Evolutionary conservation across 2,329 filamentous ascomycete genomes (phyloP), one percentile per base, ranked within the genome.

Genomic region (Sporothrix pseudoabietina): DNA sequence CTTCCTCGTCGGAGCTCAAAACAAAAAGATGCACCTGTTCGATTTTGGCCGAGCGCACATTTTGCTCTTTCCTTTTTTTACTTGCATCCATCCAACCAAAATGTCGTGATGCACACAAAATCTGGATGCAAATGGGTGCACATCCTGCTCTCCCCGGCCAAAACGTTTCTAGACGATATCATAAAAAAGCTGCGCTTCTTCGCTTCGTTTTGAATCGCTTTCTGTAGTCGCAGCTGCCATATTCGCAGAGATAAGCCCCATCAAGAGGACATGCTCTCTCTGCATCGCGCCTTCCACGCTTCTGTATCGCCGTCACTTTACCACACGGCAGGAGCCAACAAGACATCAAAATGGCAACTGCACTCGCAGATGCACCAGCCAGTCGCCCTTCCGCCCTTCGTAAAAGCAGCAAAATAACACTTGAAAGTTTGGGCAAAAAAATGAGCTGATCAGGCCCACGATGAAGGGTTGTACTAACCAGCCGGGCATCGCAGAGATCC

Each of bases 1-100:
- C 26, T 47, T 55, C 52, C 52, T 55, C 16, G 57, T 22, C 32
- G 16, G 32, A n/a, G 55, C 41, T 8, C 19, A 32, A 14, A 26
- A 7, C 16, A 69, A 26, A 44, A 68, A 68, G 65, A 44, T 26
- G 19, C 16, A 54, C 66, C 44, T 7, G 68, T 70, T 70, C 52
- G 35, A 70, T 8, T 54, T 35, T 16, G 30, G 65, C 14, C 47
- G 22, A n/a, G 47, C 19, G 66, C 47, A 35, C 12, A 8, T 12
- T 57, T 47, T 66, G 7, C 9, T 30, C 22, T 47, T 54, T 22
- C 32, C 16, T 22, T 54, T 54, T 30, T 4, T 30, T 10, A 16
- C 26, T 16, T 35, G 32, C 32, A 70, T 44, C 35, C 5, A 26
- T 14, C 19, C 32, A 9, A 8, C 32, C 19, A n/a, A 22, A 39